Percentiles rank a stretch among this genome's conserved stretches.
These are phyloP conservation scores for Plantago elongata DNA, from an alignment of 257 asterid genomes.

Conservation along the genomic window DNA sequence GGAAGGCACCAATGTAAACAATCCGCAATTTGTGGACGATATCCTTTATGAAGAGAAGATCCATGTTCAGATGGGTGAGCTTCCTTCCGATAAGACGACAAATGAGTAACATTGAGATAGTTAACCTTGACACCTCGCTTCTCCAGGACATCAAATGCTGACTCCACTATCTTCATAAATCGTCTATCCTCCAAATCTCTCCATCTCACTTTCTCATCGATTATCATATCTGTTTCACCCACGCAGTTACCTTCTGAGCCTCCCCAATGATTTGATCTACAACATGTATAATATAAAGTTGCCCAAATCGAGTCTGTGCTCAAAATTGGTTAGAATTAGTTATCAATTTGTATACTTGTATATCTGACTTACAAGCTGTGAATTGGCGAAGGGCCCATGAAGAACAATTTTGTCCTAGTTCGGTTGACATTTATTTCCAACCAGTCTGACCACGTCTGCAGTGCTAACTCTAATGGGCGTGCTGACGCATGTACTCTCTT, in stretches of 20 bases:
- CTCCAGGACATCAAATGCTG: background rate
- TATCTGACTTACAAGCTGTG: conserved; percentile 16
- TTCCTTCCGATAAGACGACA: conserved; percentile 30
- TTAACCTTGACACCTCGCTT: conserved; percentile 11
- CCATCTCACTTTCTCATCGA: conserved; percentile 28
- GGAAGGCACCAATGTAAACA: conserved; percentile 42
- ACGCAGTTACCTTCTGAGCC: conserved; percentile 26
- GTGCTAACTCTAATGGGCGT: conserved; percentile 41
- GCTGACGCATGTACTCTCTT: conserved; percentile 29
- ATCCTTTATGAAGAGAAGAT: background rate
- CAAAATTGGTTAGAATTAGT: background rate
- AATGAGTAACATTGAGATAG: conserved; percentile 22
- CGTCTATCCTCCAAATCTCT: conserved; percentile 37
- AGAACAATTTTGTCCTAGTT: conserved; percentile 40
- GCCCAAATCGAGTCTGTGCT: too few relatives aligned
- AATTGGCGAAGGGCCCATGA: conserved; percentile 48
- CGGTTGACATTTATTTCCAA: conserved; percentile 45
- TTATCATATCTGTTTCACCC: conserved; percentile 28
- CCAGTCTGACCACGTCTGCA: conserved; percentile 63
- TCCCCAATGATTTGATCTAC: conserved; percentile 45
- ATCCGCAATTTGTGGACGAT: conserved; percentile 20
- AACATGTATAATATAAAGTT: too few relatives aligned
- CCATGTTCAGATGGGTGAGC: conserved; percentile 31
- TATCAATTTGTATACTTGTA: background rate
- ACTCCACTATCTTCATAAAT: conserved; percentile 20